Evolutionary conservation across 2,329 filamentous ascomycete species (phyloP), one percentile per base, ranked within the genome.

Genomic region (Aspergillus caelatus): DNA sequence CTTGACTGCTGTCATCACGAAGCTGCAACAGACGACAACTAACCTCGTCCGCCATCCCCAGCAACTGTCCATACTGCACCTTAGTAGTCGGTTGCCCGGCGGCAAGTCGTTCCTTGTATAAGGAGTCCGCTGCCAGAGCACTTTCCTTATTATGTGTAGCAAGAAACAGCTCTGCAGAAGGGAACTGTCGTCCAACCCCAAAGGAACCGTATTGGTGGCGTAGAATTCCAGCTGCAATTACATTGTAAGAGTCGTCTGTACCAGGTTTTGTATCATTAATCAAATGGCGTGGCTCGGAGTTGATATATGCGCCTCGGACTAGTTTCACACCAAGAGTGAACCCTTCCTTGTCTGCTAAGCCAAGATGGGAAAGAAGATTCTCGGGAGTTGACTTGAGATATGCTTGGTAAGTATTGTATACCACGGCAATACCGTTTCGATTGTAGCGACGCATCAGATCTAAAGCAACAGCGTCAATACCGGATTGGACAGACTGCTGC

Each of bases 61-160:
- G 83, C 9, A 88, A 75, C 68, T 88, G 86, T 4, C 81, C 85
- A 69, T 85, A 88, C 0, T 80, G 77, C 11, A 87, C 77, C 5
- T 82, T 79, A 1, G 85, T 82, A 5, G 81, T 80, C 2, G 77
- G 46, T 65, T 82, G 65, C 50, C 77, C 73, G 4, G 71, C 72
- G 53, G 71, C 68, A 41, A 77, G 68, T 60, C 86, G 84, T 21
- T 14, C 67, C 48, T 81, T 78, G 58, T 84, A 82, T 19, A 86
- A 77, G 8, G 75, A 70, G 62, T 83, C 81, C 1, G 85, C 86
- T 41, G 80, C 79, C 36, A 79, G 69, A 12, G 96, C 89, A 8
- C 91, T 92, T 48, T 86, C 85, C 55, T 86, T 85, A 74, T 97
- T 97, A 80, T 97, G 94, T 1, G 91, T 91, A 10, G 93, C 94